phyloP scores from a whole-genome alignment of 306 rosid species.

The Begonia peltatifolia region DNA sequence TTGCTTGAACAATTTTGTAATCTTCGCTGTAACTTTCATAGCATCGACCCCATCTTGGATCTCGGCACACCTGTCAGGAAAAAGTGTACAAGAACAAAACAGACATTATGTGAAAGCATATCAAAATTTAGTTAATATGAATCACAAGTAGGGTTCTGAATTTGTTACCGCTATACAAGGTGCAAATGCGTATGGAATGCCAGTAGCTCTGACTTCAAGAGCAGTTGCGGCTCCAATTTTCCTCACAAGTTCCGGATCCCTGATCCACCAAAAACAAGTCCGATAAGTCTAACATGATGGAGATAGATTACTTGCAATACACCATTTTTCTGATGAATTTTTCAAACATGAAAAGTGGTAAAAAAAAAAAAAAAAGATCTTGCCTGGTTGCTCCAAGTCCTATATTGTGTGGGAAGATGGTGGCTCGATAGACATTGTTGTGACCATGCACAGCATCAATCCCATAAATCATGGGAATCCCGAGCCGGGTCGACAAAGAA shows the following conservation, averaged over 20 bases:
- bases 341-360: no score
- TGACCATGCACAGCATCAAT: constrained; percentile 33
- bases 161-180: constrained; percentile 25
- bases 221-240: constrained; percentile 28
- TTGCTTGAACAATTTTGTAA: constrained; percentile 15
- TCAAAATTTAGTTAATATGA: neutral
- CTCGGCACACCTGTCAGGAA: constrained; percentile 20
- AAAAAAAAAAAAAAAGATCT: neutral
- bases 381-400: constrained; percentile 34
- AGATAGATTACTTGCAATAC: neutral
- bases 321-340: neutral
- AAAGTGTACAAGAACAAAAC: neutral
- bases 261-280: neutral
- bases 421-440: constrained; percentile 24
- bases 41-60: constrained; percentile 38
- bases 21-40: constrained; percentile 29
- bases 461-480: constrained; percentile 31
- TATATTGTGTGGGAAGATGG: constrained; percentile 28
- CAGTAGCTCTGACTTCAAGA: constrained; percentile 27
- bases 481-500: constrained; percentile 21
- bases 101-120: neutral
- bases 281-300: neutral
- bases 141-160: neutral
- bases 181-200: constrained; percentile 25
- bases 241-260: constrained; percentile 22